phyloP scores from a whole-genome alignment of 2,329 filamentous ascomycete genomes.

The Elsinoe necatrix region DNA sequence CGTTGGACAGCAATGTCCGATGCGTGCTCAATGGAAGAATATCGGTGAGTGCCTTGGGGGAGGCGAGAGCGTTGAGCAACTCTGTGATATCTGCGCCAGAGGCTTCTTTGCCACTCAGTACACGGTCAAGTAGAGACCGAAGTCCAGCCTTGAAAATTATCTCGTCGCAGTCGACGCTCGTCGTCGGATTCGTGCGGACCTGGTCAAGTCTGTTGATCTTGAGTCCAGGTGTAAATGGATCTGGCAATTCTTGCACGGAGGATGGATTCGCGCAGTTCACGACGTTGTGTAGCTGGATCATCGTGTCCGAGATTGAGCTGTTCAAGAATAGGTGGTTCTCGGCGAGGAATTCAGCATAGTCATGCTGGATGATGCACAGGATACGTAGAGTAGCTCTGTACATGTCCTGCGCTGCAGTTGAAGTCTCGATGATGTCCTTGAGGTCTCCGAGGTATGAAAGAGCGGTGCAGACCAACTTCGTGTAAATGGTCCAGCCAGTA shows the following conservation, averaged over 20 bases:
- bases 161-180: conserved; percentile 54
- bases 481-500: conserved; percentile 66
- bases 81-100: conserved; percentile 65
- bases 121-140: conserved; percentile 45
- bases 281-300: conserved; percentile 79
- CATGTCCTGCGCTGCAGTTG: conserved; percentile 66
- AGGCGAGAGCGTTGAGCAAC: conserved; percentile 63
- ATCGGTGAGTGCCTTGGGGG: conserved; percentile 33
- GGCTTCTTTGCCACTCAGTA: conserved; percentile 44
- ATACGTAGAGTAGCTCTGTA: conserved; percentile 79
- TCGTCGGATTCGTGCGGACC: conserved; percentile 57
- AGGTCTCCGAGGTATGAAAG: conserved; percentile 65
- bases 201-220: conserved; percentile 73
- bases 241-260: conserved; percentile 54
- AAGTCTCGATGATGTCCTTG: conserved; percentile 63
- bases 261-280: conserved; percentile 73
- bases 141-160: conserved; percentile 44
- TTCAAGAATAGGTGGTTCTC: conserved; percentile 78
- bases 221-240: conserved; percentile 62
- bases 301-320: conserved; percentile 72
- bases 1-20: conserved; percentile 65
- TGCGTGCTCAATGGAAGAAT: not conserved
- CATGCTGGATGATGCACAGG: conserved; percentile 78
- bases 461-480: conserved; percentile 46
- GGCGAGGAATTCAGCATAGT: conserved; percentile 87